Evolutionary conservation across 805 yeast species (phyloP).

Genomic region (Pichia occidentalis): DNA sequence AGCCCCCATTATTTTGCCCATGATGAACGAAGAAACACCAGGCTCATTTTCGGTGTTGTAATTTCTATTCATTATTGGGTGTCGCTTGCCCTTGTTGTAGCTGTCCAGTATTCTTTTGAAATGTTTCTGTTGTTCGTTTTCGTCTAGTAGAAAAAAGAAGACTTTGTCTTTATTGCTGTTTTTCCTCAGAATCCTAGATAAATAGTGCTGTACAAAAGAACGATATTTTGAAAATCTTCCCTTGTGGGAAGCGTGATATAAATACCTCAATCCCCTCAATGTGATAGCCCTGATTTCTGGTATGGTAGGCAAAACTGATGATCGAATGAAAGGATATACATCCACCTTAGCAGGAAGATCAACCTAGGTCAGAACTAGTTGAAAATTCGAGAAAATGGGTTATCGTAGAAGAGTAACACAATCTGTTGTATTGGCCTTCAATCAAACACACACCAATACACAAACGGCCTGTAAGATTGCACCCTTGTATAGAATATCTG

Average conservation of each 20-base stretch:
- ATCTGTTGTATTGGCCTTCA: too few species aligned
- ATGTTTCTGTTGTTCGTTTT: conserved; percentile 17
- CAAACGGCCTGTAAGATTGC: too few species aligned
- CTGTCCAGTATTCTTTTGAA: conserved; percentile 10
- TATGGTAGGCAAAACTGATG: too few species aligned
- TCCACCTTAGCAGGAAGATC: too few species aligned
- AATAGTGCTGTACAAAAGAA: conserved; percentile 4
- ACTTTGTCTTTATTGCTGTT: conserved; percentile 23
- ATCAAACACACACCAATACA: too few species aligned
- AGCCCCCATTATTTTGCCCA: conserved; percentile 40
- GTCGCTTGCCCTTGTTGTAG: background rate
- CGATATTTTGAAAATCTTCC: conserved; percentile 5
- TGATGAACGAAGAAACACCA: conserved; percentile 20
- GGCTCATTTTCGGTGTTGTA: conserved; percentile 16
- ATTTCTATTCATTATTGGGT: background rate
- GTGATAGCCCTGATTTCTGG: too few species aligned
- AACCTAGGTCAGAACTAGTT: too few species aligned
- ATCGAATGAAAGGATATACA: too few species aligned
- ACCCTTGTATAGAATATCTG: too few species aligned
- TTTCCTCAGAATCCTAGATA: conserved; percentile 1
- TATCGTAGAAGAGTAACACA: too few species aligned
- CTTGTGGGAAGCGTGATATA: conserved; percentile 6
- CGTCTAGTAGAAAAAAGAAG: conserved; percentile 21
- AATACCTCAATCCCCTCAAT: conserved; percentile 2
- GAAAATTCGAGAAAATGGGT: too few species aligned